These are phyloP conservation scores for Russula ochroleuca DNA, from an alignment of 768 basidiomycete genomes.

Conservation along the genomic window DNA sequence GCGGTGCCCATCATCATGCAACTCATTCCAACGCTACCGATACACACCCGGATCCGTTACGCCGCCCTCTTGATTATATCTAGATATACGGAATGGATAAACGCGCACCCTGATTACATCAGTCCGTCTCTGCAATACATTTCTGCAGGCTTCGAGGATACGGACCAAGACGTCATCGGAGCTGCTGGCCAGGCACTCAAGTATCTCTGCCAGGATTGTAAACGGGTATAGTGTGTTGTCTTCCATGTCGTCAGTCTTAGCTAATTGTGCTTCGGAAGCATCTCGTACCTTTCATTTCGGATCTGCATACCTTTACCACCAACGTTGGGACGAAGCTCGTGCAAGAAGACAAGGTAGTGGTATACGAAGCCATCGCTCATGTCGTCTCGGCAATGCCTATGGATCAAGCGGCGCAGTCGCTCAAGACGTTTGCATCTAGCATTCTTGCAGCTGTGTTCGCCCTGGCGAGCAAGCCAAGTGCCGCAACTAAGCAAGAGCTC, in stretches of 20 bases:
- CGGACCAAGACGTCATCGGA: conserved; percentile 77
- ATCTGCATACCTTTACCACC: conserved; percentile 82
- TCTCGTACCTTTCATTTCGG: conserved; percentile 86
- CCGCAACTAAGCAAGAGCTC: conserved; percentile 67
- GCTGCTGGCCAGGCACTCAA: conserved; percentile 96
- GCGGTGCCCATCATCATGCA: conserved; percentile 97
- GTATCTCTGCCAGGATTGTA: conserved; percentile 96
- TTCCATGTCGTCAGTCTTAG: conserved; percentile 11
- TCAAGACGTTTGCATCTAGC: conserved; percentile 83
- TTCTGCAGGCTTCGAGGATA: conserved; percentile 82
- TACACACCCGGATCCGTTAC: conserved; percentile 89
- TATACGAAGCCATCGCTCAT: conserved; percentile 93
- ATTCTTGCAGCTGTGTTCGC: conserved; percentile 74
- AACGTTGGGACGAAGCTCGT: conserved; percentile 72
- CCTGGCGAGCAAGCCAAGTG: conserved; percentile 48
- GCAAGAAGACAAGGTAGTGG: conserved; percentile 85
- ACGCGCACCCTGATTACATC: conserved; percentile 82
- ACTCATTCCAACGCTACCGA: conserved; percentile 82
- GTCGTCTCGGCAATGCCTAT: conserved; percentile 95
- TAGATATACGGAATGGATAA: conserved; percentile 96
- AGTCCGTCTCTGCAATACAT: conserved; percentile 84
- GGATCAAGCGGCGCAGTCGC: conserved; percentile 77
- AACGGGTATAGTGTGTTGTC: conserved; percentile 49
- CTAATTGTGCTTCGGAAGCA: conserved; percentile 48
- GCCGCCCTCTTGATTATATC: conserved; percentile 93